These are phyloP conservation scores for Peltaster fructicola DNA, from an alignment of 2,329 filamentous ascomycete genomes.

Conservation along the genomic window DNA sequence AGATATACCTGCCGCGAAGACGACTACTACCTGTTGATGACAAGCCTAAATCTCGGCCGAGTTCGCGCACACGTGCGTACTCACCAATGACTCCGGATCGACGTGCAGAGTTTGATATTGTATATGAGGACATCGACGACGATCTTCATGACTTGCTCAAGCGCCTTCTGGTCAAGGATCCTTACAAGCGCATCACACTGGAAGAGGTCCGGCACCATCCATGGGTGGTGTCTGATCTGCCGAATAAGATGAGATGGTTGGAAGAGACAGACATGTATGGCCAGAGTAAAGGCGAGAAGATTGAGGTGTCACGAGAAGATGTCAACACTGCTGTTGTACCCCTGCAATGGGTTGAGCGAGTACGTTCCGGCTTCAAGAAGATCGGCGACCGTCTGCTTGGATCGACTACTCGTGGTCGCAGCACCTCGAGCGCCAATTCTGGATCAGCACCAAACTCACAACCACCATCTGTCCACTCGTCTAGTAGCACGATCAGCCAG, in stretches of 20 bases:
- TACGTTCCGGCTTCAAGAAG: slow-evolving; percentile 54
- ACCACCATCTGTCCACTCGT: slow-evolving; percentile 34
- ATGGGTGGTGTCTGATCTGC: slow-evolving; percentile 70
- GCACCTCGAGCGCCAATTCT: slow-evolving; percentile 29
- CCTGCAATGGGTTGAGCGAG: slow-evolving; percentile 69
- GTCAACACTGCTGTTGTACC: slow-evolving; percentile 81
- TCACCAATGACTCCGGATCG: slow-evolving; percentile 40
- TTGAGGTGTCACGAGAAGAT: slow-evolving; percentile 82
- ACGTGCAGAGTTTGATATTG: slow-evolving; percentile 58
- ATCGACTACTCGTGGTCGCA: slow-evolving; percentile 33
- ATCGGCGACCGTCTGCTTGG: slow-evolving; percentile 31
- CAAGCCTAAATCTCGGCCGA: slow-evolving; percentile 26
- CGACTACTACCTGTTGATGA: slow-evolving; percentile 56
- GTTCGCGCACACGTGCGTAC: slow-evolving; percentile 28
- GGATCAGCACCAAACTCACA: slow-evolving; percentile 28
- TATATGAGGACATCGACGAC: slow-evolving; percentile 73
- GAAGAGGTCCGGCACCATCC: slow-evolving; percentile 85
- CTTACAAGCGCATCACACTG: slow-evolving; percentile 70
- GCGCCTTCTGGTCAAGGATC: slow-evolving; percentile 75
- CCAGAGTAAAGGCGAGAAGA: slow-evolving; percentile 62
- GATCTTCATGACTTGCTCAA: slow-evolving; percentile 60
- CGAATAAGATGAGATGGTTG: slow-evolving; percentile 65
- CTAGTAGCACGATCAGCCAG: slow-evolving; percentile 37
- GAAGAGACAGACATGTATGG: slow-evolving; percentile 78
- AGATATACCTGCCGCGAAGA: slow-evolving; percentile 72